These are phyloP conservation scores for Kodamaea suecica DNA, from an alignment of 1,139 yeast genomes.

Conservation along the genomic window DNA sequence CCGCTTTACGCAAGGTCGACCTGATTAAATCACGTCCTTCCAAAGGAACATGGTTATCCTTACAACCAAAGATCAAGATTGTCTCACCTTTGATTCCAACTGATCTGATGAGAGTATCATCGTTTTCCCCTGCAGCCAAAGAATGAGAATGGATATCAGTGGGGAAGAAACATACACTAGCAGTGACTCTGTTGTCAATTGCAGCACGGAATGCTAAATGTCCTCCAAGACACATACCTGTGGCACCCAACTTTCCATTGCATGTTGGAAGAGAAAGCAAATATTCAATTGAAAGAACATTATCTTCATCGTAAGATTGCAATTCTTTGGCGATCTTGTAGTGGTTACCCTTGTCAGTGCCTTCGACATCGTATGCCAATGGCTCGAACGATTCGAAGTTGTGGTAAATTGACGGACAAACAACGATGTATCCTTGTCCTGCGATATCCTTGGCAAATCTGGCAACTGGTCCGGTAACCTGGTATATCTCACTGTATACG, in stretches of 20 bases:
- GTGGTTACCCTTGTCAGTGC: slow-evolving; percentile 72
- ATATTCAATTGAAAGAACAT: slow-evolving; percentile 60
- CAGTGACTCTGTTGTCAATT: slow-evolving; percentile 60
- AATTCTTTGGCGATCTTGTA: slow-evolving; percentile 68
- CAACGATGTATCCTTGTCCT: slow-evolving; percentile 74
- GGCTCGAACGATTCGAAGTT: slow-evolving; percentile 65
- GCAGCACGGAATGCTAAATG: slow-evolving; percentile 76
- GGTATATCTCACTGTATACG: slow-evolving; percentile 78
- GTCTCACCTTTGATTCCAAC: slow-evolving; percentile 57
- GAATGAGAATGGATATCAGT: slow-evolving; percentile 73
- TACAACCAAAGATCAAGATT: slow-evolving; percentile 70
- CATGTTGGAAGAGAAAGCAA: slow-evolving; percentile 57
- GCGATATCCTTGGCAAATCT: slow-evolving; percentile 78
- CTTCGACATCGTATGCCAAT: slow-evolving; percentile 65
- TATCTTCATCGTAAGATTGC: slow-evolving; percentile 75
- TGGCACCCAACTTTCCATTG: slow-evolving; percentile 73
- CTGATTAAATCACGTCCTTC: slow-evolving; percentile 75
- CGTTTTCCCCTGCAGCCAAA: slow-evolving; percentile 60
- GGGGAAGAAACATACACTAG: slow-evolving; percentile 76
- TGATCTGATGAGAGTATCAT: slow-evolving; percentile 60
- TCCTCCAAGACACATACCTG: slow-evolving; percentile 89
- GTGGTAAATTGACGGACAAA: slow-evolving; percentile 77
- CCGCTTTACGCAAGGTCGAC: slow-evolving; percentile 53
- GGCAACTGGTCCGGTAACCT: slow-evolving; percentile 75
- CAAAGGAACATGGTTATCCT: slow-evolving; percentile 78